Percentiles rank a stretch among this genome's conserved stretches.
These are phyloP conservation scores for Ophiocordyceps camponoti-saundersi DNA, from an alignment of 2,329 filamentous ascomycete species.

Conservation along the genomic window DNA sequence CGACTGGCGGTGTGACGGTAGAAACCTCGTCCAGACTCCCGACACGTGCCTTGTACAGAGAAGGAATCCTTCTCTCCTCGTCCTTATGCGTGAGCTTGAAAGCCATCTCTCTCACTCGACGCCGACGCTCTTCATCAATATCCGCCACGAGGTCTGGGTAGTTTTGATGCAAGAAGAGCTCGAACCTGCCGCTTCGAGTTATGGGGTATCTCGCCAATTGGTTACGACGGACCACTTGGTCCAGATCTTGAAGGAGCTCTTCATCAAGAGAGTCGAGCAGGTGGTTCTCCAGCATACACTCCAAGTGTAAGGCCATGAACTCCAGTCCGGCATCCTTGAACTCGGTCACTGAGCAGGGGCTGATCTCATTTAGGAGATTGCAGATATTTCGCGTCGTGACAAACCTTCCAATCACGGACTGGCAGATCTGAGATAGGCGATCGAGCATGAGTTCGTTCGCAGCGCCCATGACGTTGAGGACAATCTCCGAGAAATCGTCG, in stretches of 20 bases:
- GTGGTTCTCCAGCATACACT: slow-evolving; percentile 82
- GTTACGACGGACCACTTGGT: slow-evolving; percentile 63
- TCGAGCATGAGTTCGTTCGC: slow-evolving; percentile 95
- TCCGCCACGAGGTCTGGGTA: slow-evolving; percentile 46
- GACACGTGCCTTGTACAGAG: slow-evolving; percentile 41
- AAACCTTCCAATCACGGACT: slow-evolving; percentile 66
- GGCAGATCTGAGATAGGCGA: slow-evolving; percentile 75
- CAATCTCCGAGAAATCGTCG: slow-evolving; percentile 75
- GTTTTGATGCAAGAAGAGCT: slow-evolving; percentile 45
- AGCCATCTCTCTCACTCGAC: slow-evolving; percentile 60
- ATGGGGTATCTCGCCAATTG: slow-evolving; percentile 66
- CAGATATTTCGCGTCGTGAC: slow-evolving; percentile 78
- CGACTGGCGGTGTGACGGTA: slow-evolving; percentile 21
- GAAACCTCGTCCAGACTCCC: slow-evolving; percentile 48
- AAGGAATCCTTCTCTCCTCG: slow-evolving; percentile 44
- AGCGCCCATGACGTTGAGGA: slow-evolving; percentile 77
- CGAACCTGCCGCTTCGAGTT: slow-evolving; percentile 57
- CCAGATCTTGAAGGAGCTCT: slow-evolving; percentile 65
- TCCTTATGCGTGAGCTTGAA: slow-evolving; percentile 47
- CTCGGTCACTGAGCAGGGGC: slow-evolving; percentile 62
- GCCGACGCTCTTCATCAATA: slow-evolving; percentile 50
- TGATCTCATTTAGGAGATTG: slow-evolving; percentile 69
- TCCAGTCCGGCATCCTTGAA: slow-evolving; percentile 83
- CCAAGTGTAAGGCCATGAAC: slow-evolving; percentile 82
- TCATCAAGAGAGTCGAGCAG: slow-evolving; percentile 73